A percentile compares a stretch with the other conserved stretches of the same genome.
phyloP scores from a whole-genome alignment of 2,329 filamentous ascomycete genomes.

The Talaromyces sp. region DNA sequence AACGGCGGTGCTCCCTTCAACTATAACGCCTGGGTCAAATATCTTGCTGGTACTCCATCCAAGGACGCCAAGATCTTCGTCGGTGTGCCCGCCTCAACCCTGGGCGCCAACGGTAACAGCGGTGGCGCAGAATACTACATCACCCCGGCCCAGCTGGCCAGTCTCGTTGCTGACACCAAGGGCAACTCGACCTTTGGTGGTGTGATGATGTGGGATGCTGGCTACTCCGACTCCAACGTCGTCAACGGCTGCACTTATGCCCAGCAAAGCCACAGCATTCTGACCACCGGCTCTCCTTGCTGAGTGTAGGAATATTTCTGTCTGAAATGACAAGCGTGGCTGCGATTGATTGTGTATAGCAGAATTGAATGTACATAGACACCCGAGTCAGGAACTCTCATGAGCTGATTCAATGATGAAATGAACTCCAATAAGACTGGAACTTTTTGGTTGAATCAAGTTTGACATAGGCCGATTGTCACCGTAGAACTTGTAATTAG shows the following conservation, averaged over 20 bases:
- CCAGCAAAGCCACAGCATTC: constrained; percentile 44
- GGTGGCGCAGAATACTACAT: constrained; percentile 39
- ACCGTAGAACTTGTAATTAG: neutral
- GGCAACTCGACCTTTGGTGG: constrained; percentile 47
- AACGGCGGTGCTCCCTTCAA: constrained; percentile 20
- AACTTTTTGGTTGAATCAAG: neutral
- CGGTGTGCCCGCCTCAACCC: constrained; percentile 41
- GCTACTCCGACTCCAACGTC: constrained; percentile 41
- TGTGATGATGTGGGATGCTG: constrained; percentile 57
- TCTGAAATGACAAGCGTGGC: constrained; percentile 24
- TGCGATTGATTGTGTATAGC: neutral
- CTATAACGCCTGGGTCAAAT: constrained; percentile 41
- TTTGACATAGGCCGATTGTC: neutral
- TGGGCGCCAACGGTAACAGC: constrained; percentile 12
- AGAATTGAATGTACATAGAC: neutral
- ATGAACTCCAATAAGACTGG: neutral
- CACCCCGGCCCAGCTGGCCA: constrained; percentile 39
- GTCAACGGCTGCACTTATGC: constrained; percentile 41
- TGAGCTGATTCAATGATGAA: neutral
- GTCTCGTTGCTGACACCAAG: constrained; percentile 40
- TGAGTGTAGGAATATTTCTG: neutral
- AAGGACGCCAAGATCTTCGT: constrained; percentile 49
- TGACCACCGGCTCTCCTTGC: constrained; percentile 15
- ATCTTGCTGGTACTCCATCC: constrained; percentile 31
- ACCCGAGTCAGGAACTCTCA: neutral